Evolutionary conservation across 2,329 filamentous ascomycete species (phyloP).

Genomic region (Aphanoascus verrucosus): DNA sequence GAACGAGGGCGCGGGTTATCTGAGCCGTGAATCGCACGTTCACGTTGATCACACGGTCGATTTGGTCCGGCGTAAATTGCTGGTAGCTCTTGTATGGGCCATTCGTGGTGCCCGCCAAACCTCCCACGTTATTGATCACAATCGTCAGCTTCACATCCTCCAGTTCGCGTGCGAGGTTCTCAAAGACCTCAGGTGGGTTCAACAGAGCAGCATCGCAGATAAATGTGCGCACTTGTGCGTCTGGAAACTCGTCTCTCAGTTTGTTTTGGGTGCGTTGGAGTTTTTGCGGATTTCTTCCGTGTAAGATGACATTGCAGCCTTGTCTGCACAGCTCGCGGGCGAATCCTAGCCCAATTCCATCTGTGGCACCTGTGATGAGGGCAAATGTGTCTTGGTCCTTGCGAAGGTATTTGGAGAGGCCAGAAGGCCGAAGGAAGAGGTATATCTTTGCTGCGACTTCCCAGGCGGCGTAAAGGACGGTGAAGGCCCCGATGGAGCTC

Average conservation of each 20-base stretch:
- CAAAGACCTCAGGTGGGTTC: conserved; percentile 16
- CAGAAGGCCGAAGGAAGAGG: conserved; percentile 17
- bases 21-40: conserved; percentile 44
- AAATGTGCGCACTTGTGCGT: conserved; percentile 31
- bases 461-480: conserved; percentile 9
- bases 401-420: conserved; percentile 16
- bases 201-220: conserved; percentile 36
- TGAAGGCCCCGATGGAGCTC: conserved; percentile 8
- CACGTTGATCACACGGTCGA: conserved; percentile 37
- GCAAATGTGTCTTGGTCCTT: conserved; percentile 32
- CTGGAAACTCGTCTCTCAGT: conserved; percentile 35
- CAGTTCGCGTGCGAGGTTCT: conserved; percentile 23
- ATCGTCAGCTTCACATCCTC: conserved; percentile 40
- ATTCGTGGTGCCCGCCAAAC: conserved; percentile 18
- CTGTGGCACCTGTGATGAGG: conserved; percentile 44
- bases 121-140: conserved; percentile 49
- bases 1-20: conserved; percentile 40
- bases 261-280: conserved; percentile 34
- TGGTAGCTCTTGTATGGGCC: conserved; percentile 29
- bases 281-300: conserved; percentile 45
- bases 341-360: conserved; percentile 46
- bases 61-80: conserved; percentile 27
- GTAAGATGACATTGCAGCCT: conserved; percentile 49
- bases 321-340: conserved; percentile 41
- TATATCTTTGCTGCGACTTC: conserved; percentile 9